Evolutionary conservation across 2,329 filamentous ascomycete genomes (phyloP).

Genomic region (Alternaria incomplexa): DNA sequence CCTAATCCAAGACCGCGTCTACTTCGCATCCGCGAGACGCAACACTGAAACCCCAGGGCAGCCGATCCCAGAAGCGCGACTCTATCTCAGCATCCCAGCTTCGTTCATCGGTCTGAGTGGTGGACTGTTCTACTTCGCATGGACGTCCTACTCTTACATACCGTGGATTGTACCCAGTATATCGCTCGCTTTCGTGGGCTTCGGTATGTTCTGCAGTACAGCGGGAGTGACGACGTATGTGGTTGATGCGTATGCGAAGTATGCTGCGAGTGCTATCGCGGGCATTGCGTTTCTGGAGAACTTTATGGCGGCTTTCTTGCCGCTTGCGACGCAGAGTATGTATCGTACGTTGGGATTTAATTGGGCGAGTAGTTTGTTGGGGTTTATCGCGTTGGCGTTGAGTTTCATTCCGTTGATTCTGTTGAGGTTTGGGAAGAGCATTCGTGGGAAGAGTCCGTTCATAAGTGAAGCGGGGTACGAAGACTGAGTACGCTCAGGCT

Average conservation of each 20-base stretch:
- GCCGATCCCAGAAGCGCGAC: conserved; percentile 54
- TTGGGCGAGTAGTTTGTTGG: conserved; percentile 58
- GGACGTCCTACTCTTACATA: conserved; percentile 53
- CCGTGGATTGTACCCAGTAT: conserved; percentile 58
- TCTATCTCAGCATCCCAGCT: conserved; percentile 53
- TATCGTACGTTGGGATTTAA: conserved; percentile 57
- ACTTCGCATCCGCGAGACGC: conserved; percentile 49
- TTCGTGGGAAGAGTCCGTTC: conserved; percentile 49
- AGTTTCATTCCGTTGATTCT: conserved; percentile 55
- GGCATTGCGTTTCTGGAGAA: conserved; percentile 59
- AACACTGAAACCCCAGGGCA: conserved; percentile 49
- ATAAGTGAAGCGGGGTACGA: conserved; percentile 41
- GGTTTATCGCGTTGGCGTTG: conserved; percentile 52
- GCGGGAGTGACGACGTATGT: conserved; percentile 57
- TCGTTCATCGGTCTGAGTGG: conserved; percentile 56
- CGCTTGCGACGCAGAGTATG: conserved; percentile 56
- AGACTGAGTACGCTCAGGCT: not conserved
- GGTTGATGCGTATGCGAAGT: conserved; percentile 58
- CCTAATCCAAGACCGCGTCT: conserved; percentile 47
- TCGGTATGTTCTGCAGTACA: conserved; percentile 57
- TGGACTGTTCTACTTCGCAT: conserved; percentile 60
- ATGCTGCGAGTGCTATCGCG: conserved; percentile 58
- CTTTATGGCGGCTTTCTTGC: conserved; percentile 55
- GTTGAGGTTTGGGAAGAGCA: conserved; percentile 50
- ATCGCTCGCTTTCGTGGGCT: conserved; percentile 57